Conservation (phyloP, 495 filamentous ascomycete genomes). For the Lindgomyces ingoldianus region DNA sequence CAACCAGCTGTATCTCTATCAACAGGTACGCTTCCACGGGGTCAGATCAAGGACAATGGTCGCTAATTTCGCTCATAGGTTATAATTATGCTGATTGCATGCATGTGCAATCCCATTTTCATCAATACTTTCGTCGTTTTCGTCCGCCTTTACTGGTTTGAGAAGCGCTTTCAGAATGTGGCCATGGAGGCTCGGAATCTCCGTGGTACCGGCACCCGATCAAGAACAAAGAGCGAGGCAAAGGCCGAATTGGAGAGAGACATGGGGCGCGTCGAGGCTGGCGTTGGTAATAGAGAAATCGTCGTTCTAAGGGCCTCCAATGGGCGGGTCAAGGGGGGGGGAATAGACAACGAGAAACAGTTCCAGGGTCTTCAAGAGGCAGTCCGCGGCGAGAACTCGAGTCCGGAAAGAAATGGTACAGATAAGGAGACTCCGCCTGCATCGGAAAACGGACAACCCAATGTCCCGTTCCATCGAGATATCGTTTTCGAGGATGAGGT, state of each 20-base stretch:
- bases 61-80: conserved; percentile 19
- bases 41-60: neutral
- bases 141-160: conserved; percentile 94
- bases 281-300: conserved; percentile 71
- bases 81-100: conserved; percentile 60
- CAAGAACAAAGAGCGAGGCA: conserved; percentile 57
- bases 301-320: conserved; percentile 65
- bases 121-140: conserved; percentile 88
- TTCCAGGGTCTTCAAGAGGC: conserved; percentile 11
- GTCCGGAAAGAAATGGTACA: conserved; percentile 5
- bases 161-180: conserved; percentile 84
- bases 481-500: conserved; percentile 67
- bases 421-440: neutral
- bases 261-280: conserved; percentile 58
- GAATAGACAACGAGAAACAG: conserved; percentile 43
- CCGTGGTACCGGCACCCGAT: conserved; percentile 58
- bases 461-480: conserved; percentile 41
- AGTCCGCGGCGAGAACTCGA: conserved; percentile 27
- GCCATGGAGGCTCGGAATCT: conserved; percentile 60
- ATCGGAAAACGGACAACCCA: neutral
- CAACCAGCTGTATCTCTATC: conserved; percentile 72
- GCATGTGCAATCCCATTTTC: conserved; percentile 73
- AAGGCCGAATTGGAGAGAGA: conserved; percentile 44
- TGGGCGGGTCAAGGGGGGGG: conserved; percentile 49
- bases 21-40: conserved; percentile 54